Conservation (phyloP, 305 asterid species). For the Fraxinus paxiana region DNA sequence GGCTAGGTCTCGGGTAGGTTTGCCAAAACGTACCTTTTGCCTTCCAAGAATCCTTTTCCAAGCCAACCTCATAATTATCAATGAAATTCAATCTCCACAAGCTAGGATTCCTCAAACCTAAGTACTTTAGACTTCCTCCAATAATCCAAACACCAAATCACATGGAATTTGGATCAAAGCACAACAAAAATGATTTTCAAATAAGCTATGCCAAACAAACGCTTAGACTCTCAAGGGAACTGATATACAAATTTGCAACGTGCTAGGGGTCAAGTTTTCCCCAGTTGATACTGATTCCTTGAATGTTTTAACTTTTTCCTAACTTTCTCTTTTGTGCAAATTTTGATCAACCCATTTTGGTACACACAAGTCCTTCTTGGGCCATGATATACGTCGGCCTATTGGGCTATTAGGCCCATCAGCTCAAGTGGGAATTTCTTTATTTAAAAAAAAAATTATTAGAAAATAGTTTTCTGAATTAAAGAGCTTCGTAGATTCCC, state of each 20-base stretch:
- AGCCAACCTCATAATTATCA: no score
- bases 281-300: not conserved
- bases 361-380: not conserved
- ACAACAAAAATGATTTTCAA: no score
- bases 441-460: not conserved
- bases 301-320: not conserved
- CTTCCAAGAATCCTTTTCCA: no score
- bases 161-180: no score
- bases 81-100: no score
- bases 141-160: no score
- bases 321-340: not conserved
- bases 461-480: not conserved
- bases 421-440: not conserved
- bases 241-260: not conserved
- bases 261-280: not conserved
- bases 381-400: not conserved
- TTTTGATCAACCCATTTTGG: not conserved
- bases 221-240: not conserved
- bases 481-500: slow-evolving; percentile 17
- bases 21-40: no score
- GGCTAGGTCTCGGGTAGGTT: no score
- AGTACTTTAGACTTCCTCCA: no score
- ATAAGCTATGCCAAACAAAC: not conserved
- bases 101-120: no score
- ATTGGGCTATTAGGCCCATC: not conserved